phyloP scores from a whole-genome alignment of 495 filamentous ascomycete species.

The Podospora fimiseda region DNA sequence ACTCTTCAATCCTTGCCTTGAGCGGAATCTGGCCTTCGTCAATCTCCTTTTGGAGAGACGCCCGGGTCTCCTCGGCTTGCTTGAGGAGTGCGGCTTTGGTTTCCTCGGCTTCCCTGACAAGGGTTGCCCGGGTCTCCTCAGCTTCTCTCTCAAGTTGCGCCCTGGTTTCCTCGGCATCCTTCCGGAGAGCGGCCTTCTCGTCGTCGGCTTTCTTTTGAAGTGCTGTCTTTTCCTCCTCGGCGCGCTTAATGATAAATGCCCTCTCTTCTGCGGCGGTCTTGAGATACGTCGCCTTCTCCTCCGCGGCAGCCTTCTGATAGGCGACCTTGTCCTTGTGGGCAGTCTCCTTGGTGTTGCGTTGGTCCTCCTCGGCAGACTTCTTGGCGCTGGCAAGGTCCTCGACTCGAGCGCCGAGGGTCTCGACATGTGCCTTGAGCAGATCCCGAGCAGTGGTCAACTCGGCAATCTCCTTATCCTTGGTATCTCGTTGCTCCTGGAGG shows the following conservation, averaged over 20 bases:
- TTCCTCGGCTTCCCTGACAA: constrained; percentile 9
- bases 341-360: constrained; percentile 13
- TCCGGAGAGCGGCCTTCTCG: constrained; percentile 18
- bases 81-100: constrained; percentile 6
- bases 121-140: constrained; percentile 13
- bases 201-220: constrained; percentile 7
- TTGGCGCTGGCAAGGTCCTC: constrained; percentile 16
- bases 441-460: constrained; percentile 25
- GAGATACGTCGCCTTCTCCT: constrained; percentile 18
- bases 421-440: constrained; percentile 16
- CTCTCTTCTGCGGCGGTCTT: constrained; percentile 12
- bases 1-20: constrained; percentile 23
- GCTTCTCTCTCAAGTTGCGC: constrained; percentile 16
- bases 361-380: constrained; percentile 18
- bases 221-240: constrained; percentile 6
- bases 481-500: constrained; percentile 32
- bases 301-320: constrained; percentile 14
- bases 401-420: constrained; percentile 8
- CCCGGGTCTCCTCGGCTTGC: constrained; percentile 13
- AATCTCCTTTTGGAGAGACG: constrained; percentile 16
- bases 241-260: constrained; percentile 8
- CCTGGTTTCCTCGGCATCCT: constrained; percentile 17
- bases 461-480: constrained; percentile 33
- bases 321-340: constrained; percentile 19
- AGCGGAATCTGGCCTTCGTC: constrained; percentile 16